A percentile compares a stretch with the other conserved stretches of the same genome.
Conservation (phyloP, 257 asterid genomes). For the Henckelia pumila region DNA sequence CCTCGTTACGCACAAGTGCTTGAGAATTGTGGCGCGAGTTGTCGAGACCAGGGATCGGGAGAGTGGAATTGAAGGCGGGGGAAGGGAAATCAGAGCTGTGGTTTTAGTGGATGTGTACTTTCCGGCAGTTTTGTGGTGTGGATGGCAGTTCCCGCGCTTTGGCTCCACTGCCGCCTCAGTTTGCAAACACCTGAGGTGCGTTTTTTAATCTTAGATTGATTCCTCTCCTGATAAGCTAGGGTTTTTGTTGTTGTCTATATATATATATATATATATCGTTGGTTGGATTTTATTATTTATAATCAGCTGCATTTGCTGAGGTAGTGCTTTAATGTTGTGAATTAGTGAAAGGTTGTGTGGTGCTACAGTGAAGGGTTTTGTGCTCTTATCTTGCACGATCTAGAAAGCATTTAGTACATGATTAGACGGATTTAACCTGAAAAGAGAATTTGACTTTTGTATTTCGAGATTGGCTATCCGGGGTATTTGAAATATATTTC, state of each 20-base stretch:
- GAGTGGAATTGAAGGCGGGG: slow-evolving; percentile 26
- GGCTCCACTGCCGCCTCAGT: slow-evolving; percentile 60
- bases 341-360: slow-evolving; percentile 2
- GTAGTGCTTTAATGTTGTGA: slow-evolving; percentile 11
- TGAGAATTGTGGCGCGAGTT: slow-evolving; percentile 53
- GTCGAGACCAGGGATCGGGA: slow-evolving; percentile 30
- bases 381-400: no score
- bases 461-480: neutral
- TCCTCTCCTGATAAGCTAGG: neutral
- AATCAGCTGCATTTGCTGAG: neutral
- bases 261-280: neutral
- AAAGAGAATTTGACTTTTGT: neutral
- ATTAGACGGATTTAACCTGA: neutral
- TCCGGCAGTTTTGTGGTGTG: slow-evolving; percentile 68
- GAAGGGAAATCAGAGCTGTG: slow-evolving; percentile 51
- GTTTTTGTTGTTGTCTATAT: neutral
- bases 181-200: slow-evolving; percentile 74
- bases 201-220: neutral
- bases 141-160: slow-evolving; percentile 90
- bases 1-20: slow-evolving; percentile 54
- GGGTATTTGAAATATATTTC: neutral
- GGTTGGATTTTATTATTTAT: neutral
- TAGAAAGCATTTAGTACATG: neutral
- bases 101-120: slow-evolving; percentile 82
- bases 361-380: neutral